These are phyloP conservation scores for Lactifluus subvellereus DNA, from an alignment of 768 basidiomycete genomes.

Conservation along the genomic window DNA sequence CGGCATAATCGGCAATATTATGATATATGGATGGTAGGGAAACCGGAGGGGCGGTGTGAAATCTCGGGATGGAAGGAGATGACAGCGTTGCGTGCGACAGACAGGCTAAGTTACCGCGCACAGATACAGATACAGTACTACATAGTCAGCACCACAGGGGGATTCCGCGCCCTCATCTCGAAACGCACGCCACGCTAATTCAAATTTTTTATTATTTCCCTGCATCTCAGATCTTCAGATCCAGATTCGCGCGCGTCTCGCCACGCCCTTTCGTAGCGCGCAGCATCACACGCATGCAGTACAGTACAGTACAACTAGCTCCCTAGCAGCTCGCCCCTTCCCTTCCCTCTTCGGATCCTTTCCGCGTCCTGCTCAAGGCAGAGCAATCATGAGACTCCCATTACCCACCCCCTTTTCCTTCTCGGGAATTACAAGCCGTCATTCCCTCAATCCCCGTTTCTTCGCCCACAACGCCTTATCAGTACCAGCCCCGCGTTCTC, in stretches of 20 bases:
- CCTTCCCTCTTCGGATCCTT: neutral
- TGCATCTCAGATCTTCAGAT: neutral
- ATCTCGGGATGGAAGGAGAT: conserved; percentile 19
- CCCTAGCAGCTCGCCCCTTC: no score
- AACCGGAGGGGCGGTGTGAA: conserved; percentile 23
- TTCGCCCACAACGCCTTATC: conserved; percentile 10
- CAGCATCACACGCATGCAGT: neutral
- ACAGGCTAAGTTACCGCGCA: neutral
- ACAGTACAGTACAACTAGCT: no score
- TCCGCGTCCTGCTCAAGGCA: neutral
- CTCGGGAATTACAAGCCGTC: neutral
- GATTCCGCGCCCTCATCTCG: neutral
- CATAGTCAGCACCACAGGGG: neutral
- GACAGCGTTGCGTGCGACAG: conserved; percentile 14
- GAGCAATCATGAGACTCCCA: conserved; percentile 1
- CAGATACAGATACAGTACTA: neutral
- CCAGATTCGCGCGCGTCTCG: neutral
- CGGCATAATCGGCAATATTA: conserved; percentile 22
- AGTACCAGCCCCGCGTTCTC: conserved; percentile 1
- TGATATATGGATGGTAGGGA: conserved; percentile 20
- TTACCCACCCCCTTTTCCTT: neutral
- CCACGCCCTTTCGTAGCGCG: neutral
- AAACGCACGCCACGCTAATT: conserved; percentile 15
- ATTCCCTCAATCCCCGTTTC: conserved; percentile 1
- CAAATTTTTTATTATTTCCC: neutral